These are phyloP conservation scores for Jamesozyma lodderae DNA, from an alignment of 805 yeast species.

Conservation along the genomic window DNA sequence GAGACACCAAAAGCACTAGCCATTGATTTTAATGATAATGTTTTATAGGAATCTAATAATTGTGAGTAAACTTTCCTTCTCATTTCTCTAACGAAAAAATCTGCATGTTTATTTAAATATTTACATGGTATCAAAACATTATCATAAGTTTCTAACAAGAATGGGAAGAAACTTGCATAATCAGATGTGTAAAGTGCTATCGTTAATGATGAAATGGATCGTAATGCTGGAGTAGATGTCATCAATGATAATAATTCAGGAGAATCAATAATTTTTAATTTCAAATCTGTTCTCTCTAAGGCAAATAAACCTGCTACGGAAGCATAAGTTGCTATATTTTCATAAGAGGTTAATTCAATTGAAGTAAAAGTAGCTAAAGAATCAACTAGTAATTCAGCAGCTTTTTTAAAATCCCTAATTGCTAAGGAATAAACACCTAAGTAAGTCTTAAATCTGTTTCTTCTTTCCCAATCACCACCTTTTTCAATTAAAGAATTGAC, in stretches of 20 bases:
- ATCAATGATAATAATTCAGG: constrained; percentile 83
- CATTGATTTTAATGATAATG: constrained; percentile 84
- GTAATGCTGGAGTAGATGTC: constrained; percentile 60
- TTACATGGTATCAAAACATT: constrained; percentile 54
- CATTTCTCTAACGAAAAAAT: constrained; percentile 82
- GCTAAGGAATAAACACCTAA: constrained; percentile 76
- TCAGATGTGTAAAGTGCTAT: constrained; percentile 85
- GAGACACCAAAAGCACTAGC: constrained; percentile 89
- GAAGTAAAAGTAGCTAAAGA: constrained; percentile 93
- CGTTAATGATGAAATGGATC: constrained; percentile 74
- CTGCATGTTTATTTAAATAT: constrained; percentile 69
- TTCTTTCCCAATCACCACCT: constrained; percentile 99
- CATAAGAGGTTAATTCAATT: constrained; percentile 80
- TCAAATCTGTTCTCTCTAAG: constrained; percentile 74
- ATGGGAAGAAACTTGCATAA: constrained; percentile 69
- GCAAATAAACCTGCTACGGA: constrained; percentile 80
- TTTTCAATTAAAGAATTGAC: constrained; percentile 73
- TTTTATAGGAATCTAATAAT: constrained; percentile 86
- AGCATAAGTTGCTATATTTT: constrained; percentile 81
- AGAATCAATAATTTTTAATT: constrained; percentile 77
- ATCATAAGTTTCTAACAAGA: constrained; percentile 69
- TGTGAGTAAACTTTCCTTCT: constrained; percentile 93
- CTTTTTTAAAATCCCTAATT: constrained; percentile 76
- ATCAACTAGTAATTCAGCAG: constrained; percentile 78
- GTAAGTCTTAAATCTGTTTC: constrained; percentile 89